Percentiles rank a stretch among this genome's conserved stretches.
Evolutionary conservation across 208 protist genomes (phyloP).

Genomic region (Leishmania arabica): DNA sequence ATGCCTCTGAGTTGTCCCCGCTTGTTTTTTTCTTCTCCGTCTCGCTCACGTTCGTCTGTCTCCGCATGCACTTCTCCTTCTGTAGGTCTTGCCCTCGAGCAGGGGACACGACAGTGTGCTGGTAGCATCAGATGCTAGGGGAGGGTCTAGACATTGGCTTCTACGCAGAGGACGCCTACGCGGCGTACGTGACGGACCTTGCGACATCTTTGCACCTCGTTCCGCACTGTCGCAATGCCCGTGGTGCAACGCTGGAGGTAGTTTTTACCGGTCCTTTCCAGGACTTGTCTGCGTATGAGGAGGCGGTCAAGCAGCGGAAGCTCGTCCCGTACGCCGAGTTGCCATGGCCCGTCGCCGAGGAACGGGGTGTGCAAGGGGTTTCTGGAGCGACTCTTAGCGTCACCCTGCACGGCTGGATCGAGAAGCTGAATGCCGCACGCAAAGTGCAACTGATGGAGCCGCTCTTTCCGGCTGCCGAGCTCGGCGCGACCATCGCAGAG

Average conservation of each 20-base stretch:
- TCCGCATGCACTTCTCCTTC: neutral
- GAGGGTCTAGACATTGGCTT: conserved; percentile 42
- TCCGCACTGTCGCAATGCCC: conserved; percentile 38
- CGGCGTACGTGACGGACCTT: conserved; percentile 27
- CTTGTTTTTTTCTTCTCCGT: neutral
- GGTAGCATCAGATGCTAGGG: conserved; percentile 16
- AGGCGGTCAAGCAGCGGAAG: conserved; percentile 3
- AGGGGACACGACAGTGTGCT: neutral
- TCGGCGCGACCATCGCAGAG: neutral
- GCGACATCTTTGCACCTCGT: conserved; percentile 19
- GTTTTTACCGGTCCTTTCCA: conserved; percentile 35
- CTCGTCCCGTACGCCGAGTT: neutral
- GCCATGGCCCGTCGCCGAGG: neutral
- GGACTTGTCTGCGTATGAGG: conserved; percentile 4
- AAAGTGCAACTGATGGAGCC: conserved; percentile 31
- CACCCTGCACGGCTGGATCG: conserved; percentile 45
- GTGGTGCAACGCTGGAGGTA: conserved; percentile 48
- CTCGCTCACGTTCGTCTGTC: neutral
- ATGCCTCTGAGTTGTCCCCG: neutral
- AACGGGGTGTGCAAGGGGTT: neutral
- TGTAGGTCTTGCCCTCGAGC: neutral
- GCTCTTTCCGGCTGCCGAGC: neutral
- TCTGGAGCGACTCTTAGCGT: neutral
- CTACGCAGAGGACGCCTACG: conserved; percentile 54
- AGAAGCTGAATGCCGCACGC: conserved; percentile 28